phyloP scores from a whole-genome alignment of 2,329 filamentous ascomycete genomes.

The Botrytis elliptica region DNA sequence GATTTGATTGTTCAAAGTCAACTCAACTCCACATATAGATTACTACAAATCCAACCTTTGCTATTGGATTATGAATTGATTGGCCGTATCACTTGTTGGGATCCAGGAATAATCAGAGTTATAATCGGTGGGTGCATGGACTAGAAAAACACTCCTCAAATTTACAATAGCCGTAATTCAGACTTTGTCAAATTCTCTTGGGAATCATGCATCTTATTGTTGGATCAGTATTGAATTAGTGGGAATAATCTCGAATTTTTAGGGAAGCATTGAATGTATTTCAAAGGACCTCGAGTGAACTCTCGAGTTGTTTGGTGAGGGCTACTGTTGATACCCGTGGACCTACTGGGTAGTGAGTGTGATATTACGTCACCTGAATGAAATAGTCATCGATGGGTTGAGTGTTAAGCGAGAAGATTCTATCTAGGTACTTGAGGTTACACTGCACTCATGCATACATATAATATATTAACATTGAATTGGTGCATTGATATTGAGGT shows the following conservation, averaged over 20 bases:
- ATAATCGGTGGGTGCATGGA: neutral
- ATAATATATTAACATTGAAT: rapidly evolving
- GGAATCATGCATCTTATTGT: neutral
- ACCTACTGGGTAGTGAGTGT: neutral
- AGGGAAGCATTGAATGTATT: neutral
- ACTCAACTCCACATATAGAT: neutral
- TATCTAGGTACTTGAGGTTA: neutral
- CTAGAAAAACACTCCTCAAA: neutral
- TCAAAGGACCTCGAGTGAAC: neutral
- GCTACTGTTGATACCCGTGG: neutral
- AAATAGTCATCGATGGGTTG: neutral
- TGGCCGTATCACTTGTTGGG: neutral
- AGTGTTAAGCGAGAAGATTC: neutral
- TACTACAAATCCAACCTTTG: neutral
- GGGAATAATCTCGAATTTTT: too few relatives aligned
- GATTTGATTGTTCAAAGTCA: neutral
- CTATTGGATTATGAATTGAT: neutral
- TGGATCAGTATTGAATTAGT: neutral
- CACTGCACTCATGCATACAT: neutral
- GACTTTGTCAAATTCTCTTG: neutral
- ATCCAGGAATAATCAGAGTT: neutral
- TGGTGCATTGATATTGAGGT: neutral
- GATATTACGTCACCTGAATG: neutral
- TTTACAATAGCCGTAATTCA: neutral
- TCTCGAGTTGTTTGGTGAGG: neutral